phyloP scores from a whole-genome alignment of 352 stramenopile species.

The Globisporangium cystogenes region DNA sequence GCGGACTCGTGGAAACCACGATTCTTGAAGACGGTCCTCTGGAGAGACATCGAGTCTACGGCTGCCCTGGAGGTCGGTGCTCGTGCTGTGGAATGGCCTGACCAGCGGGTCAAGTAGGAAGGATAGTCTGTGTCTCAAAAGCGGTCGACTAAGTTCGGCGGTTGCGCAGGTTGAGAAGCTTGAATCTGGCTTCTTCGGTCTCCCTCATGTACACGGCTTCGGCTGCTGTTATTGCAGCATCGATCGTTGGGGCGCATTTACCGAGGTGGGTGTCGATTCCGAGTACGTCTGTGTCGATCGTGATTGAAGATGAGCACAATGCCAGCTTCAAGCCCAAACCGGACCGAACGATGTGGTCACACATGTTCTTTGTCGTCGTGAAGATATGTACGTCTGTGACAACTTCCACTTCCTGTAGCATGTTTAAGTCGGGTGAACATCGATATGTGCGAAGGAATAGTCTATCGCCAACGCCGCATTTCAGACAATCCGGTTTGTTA shows the following conservation, averaged over 20 bases:
- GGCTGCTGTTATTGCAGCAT: background rate
- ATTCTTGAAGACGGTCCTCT: slow-evolving; percentile 1
- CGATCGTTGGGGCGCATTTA: background rate
- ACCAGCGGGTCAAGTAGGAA: background rate
- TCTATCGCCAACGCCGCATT: too few species aligned
- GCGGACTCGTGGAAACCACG: too few species aligned
- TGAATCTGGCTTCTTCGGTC: background rate
- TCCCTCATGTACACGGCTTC: background rate
- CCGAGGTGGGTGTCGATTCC: background rate
- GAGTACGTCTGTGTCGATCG: background rate
- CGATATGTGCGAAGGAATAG: too few species aligned
- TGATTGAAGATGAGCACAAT: background rate
- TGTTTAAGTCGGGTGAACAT: too few species aligned
- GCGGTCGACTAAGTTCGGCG: background rate
- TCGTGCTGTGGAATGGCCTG: background rate
- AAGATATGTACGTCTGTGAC: too few species aligned
- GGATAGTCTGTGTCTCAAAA: background rate
- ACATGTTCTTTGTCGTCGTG: too few species aligned
- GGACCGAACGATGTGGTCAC: too few species aligned
- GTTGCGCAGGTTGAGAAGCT: background rate
- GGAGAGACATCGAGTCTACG: background rate
- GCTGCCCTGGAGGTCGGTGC: background rate
- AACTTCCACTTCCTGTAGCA: too few species aligned
- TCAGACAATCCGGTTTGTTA: too few species aligned
- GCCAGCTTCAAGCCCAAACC: too few species aligned